These are phyloP conservation scores for Annulohypoxylon nitens DNA, from an alignment of 495 filamentous ascomycete species.

Conservation along the genomic window DNA sequence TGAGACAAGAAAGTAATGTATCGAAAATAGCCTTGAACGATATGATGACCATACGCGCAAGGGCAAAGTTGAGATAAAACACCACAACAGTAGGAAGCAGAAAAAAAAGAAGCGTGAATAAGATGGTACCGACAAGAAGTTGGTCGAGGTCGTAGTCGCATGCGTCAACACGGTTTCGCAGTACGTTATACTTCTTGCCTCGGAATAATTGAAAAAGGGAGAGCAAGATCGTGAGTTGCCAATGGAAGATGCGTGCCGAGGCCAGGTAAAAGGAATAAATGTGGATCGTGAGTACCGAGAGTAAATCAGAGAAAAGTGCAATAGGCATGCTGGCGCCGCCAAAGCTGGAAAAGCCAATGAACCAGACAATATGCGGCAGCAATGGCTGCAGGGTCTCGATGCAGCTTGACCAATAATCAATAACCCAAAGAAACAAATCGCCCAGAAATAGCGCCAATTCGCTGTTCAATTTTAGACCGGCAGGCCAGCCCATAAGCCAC, in stretches of 20 bases:
- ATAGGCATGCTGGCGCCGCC: conserved; percentile 98
- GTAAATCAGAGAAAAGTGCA: conserved; percentile 92
- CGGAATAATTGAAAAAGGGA: conserved; percentile 98
- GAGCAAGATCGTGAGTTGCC: conserved; percentile 95
- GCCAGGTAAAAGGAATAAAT: conserved; percentile 99
- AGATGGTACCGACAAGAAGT: conserved; percentile 93
- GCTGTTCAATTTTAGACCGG: conserved; percentile 96
- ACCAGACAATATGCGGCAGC: conserved; percentile 87
- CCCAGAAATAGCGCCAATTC: conserved; percentile 94
- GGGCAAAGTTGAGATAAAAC: conserved; percentile 96
- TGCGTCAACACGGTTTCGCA: conserved; percentile 96
- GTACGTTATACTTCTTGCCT: conserved; percentile 96
- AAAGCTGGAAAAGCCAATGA: conserved; percentile 95
- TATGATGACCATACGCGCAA: conserved; percentile 94
- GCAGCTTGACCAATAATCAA: conserved; percentile 93
- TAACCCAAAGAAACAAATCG: conserved; percentile 96
- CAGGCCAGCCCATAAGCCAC: conserved; percentile 98
- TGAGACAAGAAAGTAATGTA: conserved; percentile 90
- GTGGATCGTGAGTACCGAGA: conserved; percentile 92
- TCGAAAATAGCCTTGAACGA: conserved; percentile 89
- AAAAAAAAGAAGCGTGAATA: conserved; percentile 97
- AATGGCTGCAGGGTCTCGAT: conserved; percentile 80
- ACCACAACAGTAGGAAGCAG: conserved; percentile 94
- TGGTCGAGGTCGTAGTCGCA: conserved; percentile 99
- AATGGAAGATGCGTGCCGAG: conserved; percentile 95